These are phyloP conservation scores for Monosporascus sp. DNA, from an alignment of 2,329 filamentous ascomycete genomes.

Conservation along the genomic window DNA sequence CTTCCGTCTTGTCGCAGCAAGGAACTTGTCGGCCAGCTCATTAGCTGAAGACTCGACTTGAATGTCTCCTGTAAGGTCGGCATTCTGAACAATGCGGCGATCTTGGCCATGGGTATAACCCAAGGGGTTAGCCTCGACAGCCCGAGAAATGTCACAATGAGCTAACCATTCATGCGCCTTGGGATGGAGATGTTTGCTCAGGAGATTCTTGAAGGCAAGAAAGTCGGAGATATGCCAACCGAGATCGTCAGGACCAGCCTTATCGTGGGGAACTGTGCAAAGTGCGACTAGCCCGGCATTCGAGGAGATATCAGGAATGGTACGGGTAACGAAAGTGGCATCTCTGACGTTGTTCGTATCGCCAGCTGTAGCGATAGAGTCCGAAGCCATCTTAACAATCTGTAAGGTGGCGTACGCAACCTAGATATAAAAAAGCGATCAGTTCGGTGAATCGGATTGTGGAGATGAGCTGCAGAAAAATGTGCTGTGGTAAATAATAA, in stretches of 20 bases:
- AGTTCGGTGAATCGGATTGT: too few species aligned
- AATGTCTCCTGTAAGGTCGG: conserved; percentile 11
- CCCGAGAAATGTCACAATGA: conserved; percentile 14
- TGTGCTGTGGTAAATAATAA: too few species aligned
- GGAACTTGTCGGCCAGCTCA: conserved; percentile 14
- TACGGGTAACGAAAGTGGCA: conserved; percentile 15
- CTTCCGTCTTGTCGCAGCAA: conserved; percentile 10
- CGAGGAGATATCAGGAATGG: conserved; percentile 13
- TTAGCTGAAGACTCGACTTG: conserved; percentile 13
- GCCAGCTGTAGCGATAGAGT: background rate
- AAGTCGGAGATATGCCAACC: conserved; percentile 25
- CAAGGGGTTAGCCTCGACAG: conserved; percentile 13
- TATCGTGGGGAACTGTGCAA: conserved; percentile 19
- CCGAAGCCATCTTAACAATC: background rate
- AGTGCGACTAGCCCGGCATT: conserved; percentile 17
- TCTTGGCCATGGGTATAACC: conserved; percentile 18
- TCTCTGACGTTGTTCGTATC: background rate
- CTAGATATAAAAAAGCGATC: too few species aligned
- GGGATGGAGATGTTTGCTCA: conserved; percentile 11
- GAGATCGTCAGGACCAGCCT: conserved; percentile 16
- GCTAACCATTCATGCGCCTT: conserved; percentile 21
- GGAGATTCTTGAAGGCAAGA: conserved; percentile 21
- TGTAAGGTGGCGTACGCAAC: background rate
- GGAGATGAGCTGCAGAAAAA: too few species aligned
- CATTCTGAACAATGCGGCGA: conserved; percentile 12